phyloP scores from a whole-genome alignment of 352 stramenopile genomes.

The Phytopythium boreale region DNA sequence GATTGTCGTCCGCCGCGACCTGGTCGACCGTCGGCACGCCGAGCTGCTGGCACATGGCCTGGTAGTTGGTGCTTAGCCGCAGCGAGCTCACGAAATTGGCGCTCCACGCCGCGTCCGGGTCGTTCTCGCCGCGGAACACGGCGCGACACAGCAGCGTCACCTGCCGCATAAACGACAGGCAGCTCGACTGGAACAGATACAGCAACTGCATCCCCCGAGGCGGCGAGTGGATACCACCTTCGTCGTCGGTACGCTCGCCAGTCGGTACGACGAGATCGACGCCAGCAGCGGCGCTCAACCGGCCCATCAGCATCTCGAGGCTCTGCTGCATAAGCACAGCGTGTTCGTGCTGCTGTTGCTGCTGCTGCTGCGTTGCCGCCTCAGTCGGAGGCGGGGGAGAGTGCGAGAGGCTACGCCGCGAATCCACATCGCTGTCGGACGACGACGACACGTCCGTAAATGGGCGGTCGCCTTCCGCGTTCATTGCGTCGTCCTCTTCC shows the following conservation, averaged over 20 bases:
- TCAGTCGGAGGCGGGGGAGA: background rate
- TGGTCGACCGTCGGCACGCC: constrained; percentile 59
- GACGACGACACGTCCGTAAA: background rate
- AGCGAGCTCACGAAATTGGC: constrained; percentile 79
- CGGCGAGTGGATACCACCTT: constrained; percentile 6
- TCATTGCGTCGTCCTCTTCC: constrained; percentile 23
- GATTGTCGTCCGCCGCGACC: constrained; percentile 38
- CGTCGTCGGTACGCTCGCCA: background rate
- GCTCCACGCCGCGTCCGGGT: constrained; percentile 71
- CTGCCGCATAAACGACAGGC: constrained; percentile 69
- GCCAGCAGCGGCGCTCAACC: constrained; percentile 38
- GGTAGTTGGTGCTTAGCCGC: constrained; percentile 68
- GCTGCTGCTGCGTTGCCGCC: background rate
- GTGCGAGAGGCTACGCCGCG: constrained; percentile 10
- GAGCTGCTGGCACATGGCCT: constrained; percentile 74
- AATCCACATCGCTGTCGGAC: constrained; percentile 9
- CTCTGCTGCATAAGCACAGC: constrained; percentile 29
- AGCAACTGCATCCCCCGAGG: constrained; percentile 54
- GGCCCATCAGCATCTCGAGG: constrained; percentile 53
- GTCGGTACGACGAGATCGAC: constrained; percentile 24
- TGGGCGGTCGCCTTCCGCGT: background rate
- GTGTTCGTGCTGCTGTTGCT: constrained; percentile 23
- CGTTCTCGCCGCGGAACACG: constrained; percentile 74
- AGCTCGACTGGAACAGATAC: constrained; percentile 75
- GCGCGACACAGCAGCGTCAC: constrained; percentile 71